Evolutionary conservation across 306 rosid species (phyloP), one percentile per base, ranked within the genome.

Genomic region (Castanospermum australe): DNA sequence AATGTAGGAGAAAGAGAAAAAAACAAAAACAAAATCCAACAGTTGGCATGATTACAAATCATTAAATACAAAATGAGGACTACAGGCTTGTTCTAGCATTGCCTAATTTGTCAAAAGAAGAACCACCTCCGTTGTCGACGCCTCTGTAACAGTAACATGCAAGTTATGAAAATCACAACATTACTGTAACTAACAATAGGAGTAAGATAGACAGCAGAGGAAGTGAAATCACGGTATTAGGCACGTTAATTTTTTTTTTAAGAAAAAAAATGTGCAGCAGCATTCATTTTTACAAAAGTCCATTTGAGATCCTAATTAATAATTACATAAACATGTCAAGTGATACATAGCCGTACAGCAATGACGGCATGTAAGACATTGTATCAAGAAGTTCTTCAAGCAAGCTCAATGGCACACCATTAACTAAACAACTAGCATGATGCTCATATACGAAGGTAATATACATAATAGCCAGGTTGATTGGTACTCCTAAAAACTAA

Each of bases 41-140:
- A 52, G 20, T 41, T 63, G 25, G 67, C 48, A 44, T 62, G 75
- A 60, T 71, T 64, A 71, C 15, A 67, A 32, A 51, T 35, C 8
- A 18, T 33, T 8, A 73, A 38, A 71, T 71, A 69, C 76, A 79
- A 70, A 65, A 84, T 4, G 47, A 62, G 66, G 80, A 67, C 11
- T 44, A 6, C 38, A 52, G 18, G 45, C 41, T 74, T 54, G 67
- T 21, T 70, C 28, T 47, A 24, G 73, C 56, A 7, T 28, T 35
- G 47, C 20, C 36, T n/a, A 36, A 52, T 51, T 38, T 69, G 50
- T 92, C 84, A 92, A 48, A 92, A 92, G 86, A 92, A 88, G 76
- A 78, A 88, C 94, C 93, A 92, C 76, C 88, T 88, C 67, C 90
- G 65, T n/a, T 5, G 82, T 6, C 84, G 91, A 28, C 45, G 86